Conservation (phyloP, 2,329 filamentous ascomycete species). For the Penicillium paneum region DNA sequence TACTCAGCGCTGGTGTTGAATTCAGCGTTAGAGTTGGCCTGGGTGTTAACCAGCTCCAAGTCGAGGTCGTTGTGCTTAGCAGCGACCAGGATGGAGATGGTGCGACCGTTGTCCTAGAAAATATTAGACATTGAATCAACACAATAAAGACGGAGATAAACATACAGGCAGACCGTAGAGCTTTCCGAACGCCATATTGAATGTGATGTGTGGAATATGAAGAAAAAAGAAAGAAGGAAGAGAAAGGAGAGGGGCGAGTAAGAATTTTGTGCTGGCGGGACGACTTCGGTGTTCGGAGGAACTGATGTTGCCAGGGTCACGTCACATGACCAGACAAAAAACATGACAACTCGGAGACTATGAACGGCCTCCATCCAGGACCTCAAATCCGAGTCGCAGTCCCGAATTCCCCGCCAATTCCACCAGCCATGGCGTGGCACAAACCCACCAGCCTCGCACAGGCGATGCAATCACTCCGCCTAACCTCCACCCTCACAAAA, state of each 20-base stretch:
- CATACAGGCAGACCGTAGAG: slow-evolving; percentile 83
- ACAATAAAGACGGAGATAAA: slow-evolving; percentile 5
- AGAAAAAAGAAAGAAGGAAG: slow-evolving; percentile 8
- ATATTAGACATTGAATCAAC: not conserved
- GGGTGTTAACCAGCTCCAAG: slow-evolving; percentile 73
- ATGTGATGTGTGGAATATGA: slow-evolving; percentile 13
- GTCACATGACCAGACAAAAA: slow-evolving; percentile 25
- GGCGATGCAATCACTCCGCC: slow-evolving; percentile 34
- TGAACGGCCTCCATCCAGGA: not conserved
- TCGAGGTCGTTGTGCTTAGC: slow-evolving; percentile 98
- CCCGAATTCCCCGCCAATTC: not conserved
- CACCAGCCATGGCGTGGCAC: slow-evolving; percentile 37
- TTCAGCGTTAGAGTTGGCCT: slow-evolving; percentile 49
- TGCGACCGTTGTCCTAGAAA: slow-evolving; percentile 78
- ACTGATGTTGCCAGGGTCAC: slow-evolving; percentile 12
- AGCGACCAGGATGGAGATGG: slow-evolving; percentile 81
- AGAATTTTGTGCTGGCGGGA: slow-evolving; percentile 25
- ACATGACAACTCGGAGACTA: slow-evolving; percentile 15
- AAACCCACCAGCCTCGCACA: slow-evolving; percentile 36
- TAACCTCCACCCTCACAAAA: slow-evolving; percentile 30
- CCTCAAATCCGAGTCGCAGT: not conserved
- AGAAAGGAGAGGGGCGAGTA: slow-evolving; percentile 19
- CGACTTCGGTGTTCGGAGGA: slow-evolving; percentile 17
- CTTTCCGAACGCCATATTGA: slow-evolving; percentile 94
- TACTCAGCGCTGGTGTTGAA: slow-evolving; percentile 71